Evolutionary conservation across 257 asterid genomes (phyloP).

Genomic region (Solanum gandarillasii): DNA sequence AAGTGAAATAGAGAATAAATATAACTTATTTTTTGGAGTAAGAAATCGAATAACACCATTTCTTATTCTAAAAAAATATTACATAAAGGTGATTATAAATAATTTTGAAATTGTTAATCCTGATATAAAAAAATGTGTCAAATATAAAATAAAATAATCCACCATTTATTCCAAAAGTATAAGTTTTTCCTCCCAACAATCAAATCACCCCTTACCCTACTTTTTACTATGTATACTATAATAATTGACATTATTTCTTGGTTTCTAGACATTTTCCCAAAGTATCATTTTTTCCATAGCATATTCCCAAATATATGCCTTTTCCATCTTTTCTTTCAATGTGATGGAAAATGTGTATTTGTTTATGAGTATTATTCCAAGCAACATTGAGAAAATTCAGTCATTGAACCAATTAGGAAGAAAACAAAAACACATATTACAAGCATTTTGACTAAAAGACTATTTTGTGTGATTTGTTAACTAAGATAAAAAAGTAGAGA

Average conservation of each 20-base stretch:
- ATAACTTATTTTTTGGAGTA: too few species aligned
- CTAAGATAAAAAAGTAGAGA: too few species aligned
- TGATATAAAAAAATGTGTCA: not conserved
- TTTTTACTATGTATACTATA: not conserved
- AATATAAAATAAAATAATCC: not conserved
- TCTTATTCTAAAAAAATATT: too few species aligned
- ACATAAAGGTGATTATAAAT: too few species aligned
- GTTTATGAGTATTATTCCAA: not conserved
- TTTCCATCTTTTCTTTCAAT: not conserved
- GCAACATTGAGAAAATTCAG: not conserved
- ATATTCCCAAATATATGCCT: not conserved
- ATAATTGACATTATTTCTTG: not conserved
- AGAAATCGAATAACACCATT: too few species aligned
- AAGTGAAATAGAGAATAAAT: too few species aligned
- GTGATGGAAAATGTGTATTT: not conserved
- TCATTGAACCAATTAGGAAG: not conserved
- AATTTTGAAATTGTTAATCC: too few species aligned
- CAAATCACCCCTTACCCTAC: not conserved
- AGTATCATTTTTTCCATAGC: not conserved
- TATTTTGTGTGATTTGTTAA: too few species aligned
- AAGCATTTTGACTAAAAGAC: not conserved
- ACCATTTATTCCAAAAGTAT: not conserved
- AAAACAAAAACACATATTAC: not conserved
- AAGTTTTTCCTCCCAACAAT: not conserved
- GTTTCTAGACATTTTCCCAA: not conserved